Base-by-base conservation (phyloP, 257 asterid species). In the Solanum clarkiae region DNA sequence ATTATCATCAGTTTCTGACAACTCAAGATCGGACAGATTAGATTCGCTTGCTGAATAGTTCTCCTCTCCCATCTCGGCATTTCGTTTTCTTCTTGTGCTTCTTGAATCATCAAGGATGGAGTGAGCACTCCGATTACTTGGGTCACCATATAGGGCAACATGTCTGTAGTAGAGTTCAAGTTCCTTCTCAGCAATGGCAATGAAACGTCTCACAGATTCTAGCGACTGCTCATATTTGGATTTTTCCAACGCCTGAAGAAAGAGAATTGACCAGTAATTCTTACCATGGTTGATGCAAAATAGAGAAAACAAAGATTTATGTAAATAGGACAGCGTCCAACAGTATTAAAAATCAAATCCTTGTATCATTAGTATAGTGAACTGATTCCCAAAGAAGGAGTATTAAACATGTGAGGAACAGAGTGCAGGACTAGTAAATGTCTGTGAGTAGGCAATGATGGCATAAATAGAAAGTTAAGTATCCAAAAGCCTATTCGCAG, bases 141-240 rank as follows among this genome's bases (percentile, higher is more conserved):
- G 95, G 88, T 93, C 97, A 42, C 97, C 97, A 68, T 93, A 93
- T 12, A 94, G 93, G 20, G 98, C 97, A 84, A 93, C 92, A 82
- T 95, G 98, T 80, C 99, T 91, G 86, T 91, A 91, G 84, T 95
- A 96, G n/a, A 94, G 87, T 81, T 96, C 99, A 22, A 96, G 93
- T 88, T 96, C 98, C 92, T 93, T 96, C 93, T 94, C 98, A 17
- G 95, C 91, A 69, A 93, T 91, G 82, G 95, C 94, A 90, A 93
- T 96, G 89, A 96, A 94, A 70, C 92, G 94, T 72, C 95, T 89
- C 84, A 94, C 98, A 49, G 98, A 94, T 84, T 94, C 98, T 1
- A 96, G 95, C 11, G 99, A 96, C 59, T 96, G 99, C 88, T 94
- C 98, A 29, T 93, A 93, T 80, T 93, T 96, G 42, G 98, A 93